Base-by-base conservation (phyloP, 768 basidiomycete genomes). In the Cystofilobasidium macerans region DNA sequence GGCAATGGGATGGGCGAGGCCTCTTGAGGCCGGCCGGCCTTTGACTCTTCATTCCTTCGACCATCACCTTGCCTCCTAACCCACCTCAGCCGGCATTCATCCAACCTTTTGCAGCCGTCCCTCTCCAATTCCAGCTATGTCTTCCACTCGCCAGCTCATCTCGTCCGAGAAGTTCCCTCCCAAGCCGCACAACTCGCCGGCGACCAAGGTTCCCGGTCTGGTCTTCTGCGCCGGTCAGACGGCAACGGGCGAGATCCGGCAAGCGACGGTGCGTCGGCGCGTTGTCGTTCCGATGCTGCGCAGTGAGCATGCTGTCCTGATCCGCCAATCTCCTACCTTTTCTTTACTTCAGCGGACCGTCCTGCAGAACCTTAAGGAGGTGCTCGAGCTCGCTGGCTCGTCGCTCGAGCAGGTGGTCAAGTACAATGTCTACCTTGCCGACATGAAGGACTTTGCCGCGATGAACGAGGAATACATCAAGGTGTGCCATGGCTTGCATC, bases 101-200 rank as follows among this genome's bases (percentile, higher is more conserved):
- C 16, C 38, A 16, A 9, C 38, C 16, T 16, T 40, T 9, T 18
- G 11, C 38, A 8, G 5, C 36, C 58, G 2, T 33, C 2, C 16
- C 33, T 60, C 32, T 60, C 8, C 32, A 60, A 35, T 6, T n/a
- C n/a, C n/a, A n/a, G 18, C 7, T 26, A 36, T 36, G 32, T 22
- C 43, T 1, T 26, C 43, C 13, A 42, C 72, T 24, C 72, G 71
- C 32, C 62, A 71, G 66, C 62, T 72, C 58, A 71, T 73, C 65
- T 67, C 62, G 42, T 69, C 43, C 68, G 71, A 70, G n/a, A 69
- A 72, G 51, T 72, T 72, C 68, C 73, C 73, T 38, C 47, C 66
- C 59, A 73, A 73, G 64, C 73, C 73, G 20, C 73, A 73, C 69
- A 72, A 72, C 61, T 70, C 67, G 42, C 72, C 73, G 0, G 73